Base-by-base conservation (phyloP, 176 grass and related monocot species). In the Hyparrhenia diplandra region DNA sequence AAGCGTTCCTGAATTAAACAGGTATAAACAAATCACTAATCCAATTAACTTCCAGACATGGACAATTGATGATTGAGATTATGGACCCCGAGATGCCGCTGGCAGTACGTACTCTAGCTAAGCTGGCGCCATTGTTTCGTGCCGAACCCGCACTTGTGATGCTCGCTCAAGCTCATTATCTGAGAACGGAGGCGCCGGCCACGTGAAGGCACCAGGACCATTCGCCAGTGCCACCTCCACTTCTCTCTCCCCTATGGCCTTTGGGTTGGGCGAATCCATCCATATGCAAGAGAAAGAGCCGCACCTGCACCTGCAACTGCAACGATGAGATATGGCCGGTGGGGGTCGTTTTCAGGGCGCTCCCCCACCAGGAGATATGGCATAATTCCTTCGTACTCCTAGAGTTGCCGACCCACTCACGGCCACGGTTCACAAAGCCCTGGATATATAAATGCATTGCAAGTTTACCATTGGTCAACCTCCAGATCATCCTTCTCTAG, bases 241-340 rank as follows among this genome's bases (percentile, higher is more conserved):
- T 39, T 49, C 46, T 67, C 42, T 25, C 55, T 25, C n/a, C 9
- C 18, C 57, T 43, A 29, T 59, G 9, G 55, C 69, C 49, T 76
- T 63, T 87, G 13, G 73, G 39, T 63, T 87, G 13, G 73, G 39
- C 49, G 39, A 69, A 81, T 82, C 71, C 71, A 76, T 36, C n/a
- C n/a, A 82, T 41, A 71, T 76, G 8, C 29, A 40, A 30, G 47
- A 51, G 42, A 21, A 23, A 16, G 5, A 52, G 6, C 39, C 13
- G 40, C 78, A 36, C 23, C 70, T 31, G 27, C 61, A 24, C 9
- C 62, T 78, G 27, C 40, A 78, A 21, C 13, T 58, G 54, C 54
- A 57, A 59, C 9, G 55, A 24, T 25, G 71, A 40, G 71, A 73
- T 54, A 71, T 69, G 73, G 64, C 64, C 8, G 83, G 75, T 72